Base-by-base conservation (phyloP, 805 yeast genomes). In the Monosporozyma solicola region DNA sequence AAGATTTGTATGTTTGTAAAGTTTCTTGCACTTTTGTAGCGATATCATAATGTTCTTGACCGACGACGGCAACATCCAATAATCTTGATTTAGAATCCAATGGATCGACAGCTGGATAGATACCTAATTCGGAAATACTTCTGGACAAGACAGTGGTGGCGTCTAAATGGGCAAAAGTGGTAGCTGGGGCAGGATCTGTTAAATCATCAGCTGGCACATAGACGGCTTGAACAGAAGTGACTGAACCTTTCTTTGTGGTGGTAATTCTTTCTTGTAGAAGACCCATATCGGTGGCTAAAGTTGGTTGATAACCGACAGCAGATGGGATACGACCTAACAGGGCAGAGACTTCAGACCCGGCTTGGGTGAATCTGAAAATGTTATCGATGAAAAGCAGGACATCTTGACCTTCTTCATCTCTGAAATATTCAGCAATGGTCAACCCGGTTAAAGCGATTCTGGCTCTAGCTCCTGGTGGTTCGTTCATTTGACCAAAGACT, bases 321-420 rank as follows among this genome's bases (percentile, higher is more conserved):
- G 99, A 94, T 77, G 99, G 99, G 75, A 92, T 92, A 88, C 99
- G 97, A 80, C 99, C 99, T 74, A 92, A 82, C 80, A 92, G 82
- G 67, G 99, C 99, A 75, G 98, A 92, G 75, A 94, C 99, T 82
- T 92, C 99, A 65, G 99, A 94, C 88, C 99, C 99, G 74, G 99
- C 99, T 85, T 92, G 99, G 76, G 99, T 92, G 84, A 92, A 92
- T 83, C 99, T 92, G 95, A 94, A 92, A 87, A 92, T 92, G 91
- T 92, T 92, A 83, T 92, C 99, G 73, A 92, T 87, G 84, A 94
- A 92, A 75, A 92, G 84, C 84, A 92, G 84, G 79, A 92, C 99
- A 86, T 94, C 99, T 83, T 94, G 97, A 78, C 99, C 99, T 82
- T 92, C 99, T 79, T 88, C 98, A 78, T 92, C 99, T 90, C 99